A percentile compares a stretch with the other conserved stretches of the same genome.
Conservation (phyloP, 495 filamentous ascomycete species). For the Jackrogersella multiformis region DNA sequence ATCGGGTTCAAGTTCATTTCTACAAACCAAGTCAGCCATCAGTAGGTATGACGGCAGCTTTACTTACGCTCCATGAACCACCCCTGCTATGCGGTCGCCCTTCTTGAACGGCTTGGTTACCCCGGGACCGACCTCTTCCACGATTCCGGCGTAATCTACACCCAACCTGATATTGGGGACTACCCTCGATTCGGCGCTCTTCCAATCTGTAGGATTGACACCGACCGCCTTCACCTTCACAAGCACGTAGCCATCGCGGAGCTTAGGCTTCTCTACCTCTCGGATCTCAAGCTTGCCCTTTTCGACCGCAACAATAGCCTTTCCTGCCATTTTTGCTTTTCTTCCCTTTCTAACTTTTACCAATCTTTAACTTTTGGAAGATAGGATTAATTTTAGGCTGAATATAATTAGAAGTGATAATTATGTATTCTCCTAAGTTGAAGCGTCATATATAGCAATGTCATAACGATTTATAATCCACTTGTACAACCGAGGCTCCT, state of each 20-base stretch:
- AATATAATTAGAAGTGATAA: neutral
- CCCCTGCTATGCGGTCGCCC: conserved; percentile 54
- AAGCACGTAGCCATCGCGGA: conserved; percentile 58
- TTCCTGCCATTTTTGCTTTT: conserved; percentile 30
- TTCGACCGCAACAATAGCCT: conserved; percentile 37
- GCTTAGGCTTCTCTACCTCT: conserved; percentile 47
- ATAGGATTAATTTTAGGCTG: neutral
- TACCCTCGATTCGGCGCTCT: conserved; percentile 52
- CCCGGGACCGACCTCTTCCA: conserved; percentile 49
- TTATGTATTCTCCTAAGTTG: neutral
- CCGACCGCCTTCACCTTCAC: conserved; percentile 62
- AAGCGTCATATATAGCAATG: neutral
- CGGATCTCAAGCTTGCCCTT: conserved; percentile 35
- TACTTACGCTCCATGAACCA: conserved; percentile 46
- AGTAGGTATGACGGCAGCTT: neutral
- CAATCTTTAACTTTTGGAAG: neutral
- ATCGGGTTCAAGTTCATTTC: conserved; percentile 26
- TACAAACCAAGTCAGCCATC: neutral
- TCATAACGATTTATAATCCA: neutral
- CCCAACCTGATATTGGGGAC: conserved; percentile 28
- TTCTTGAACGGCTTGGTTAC: conserved; percentile 47
- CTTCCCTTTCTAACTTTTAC: neutral
- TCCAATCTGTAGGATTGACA: conserved; percentile 68
- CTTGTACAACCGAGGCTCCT: too few species aligned
- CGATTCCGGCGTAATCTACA: conserved; percentile 52